Base-by-base conservation (phyloP, 257 asterid species). In the Sherardia arvensis region DNA sequence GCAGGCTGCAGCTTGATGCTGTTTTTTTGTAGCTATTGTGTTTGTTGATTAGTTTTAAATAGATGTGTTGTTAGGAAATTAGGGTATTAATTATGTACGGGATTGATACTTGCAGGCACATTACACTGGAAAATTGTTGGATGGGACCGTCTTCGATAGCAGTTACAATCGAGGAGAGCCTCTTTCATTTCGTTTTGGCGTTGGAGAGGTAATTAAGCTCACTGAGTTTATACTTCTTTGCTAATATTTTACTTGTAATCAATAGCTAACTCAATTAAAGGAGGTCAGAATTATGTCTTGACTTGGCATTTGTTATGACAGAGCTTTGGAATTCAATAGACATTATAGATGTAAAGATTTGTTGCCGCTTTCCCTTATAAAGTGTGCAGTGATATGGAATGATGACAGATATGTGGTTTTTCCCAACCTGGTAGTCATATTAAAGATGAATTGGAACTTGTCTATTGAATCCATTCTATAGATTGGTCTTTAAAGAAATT, bases 151-250 rank as follows among this genome's bases (percentile, higher is more conserved):
- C 26, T 91, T 91, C 32, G 98, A 91, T 51, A 91, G 98, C 88
- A 91, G 98, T 77, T 88, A 88, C 73, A 82, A 78, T 34, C 74
- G 98, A n/a, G 96, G 98, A 58, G 86, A 91, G 82, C 95, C 96
- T 29, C 92, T 91, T 28, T 71, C 95, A 8, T 88, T 91, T 73
- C 96, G 89, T 9, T 65, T 88, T 21, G 98, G 98, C 60, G 94
- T 80, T 45, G 98, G 98, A 22, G 96, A 91, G 96, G 95, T 90
- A 75, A 10, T 72, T 58, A n/a, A 22, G 11, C 17, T 48, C 30
- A 25, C 49, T 20, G 2, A 25, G 12, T 14, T 38, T n/a, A n/a
- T 61, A 27, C 23, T 22, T 43, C 20, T 23, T 45, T 5, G 23
- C 12, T 34, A 5, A 0, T 51, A n/a, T n/a, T 20, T 25, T 6